phyloP scores from a whole-genome alignment of 2,329 filamentous ascomycete species.

The Huntiella bhutanensis region DNA sequence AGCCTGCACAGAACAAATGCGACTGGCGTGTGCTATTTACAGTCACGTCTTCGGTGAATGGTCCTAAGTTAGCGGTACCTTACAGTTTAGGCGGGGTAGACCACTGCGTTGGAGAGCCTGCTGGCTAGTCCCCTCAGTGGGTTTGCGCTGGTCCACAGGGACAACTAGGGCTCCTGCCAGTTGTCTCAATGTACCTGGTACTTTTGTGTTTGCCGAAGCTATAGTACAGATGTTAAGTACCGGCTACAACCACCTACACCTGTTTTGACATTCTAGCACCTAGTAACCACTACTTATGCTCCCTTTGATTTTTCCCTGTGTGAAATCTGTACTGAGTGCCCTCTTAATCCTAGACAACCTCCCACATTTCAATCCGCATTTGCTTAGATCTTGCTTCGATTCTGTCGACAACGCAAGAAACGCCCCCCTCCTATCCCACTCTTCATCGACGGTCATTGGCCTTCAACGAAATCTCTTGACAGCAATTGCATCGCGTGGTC shows the following conservation, averaged over 20 bases:
- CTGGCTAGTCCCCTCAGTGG: not conserved
- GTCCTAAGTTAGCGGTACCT: not conserved
- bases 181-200: conserved; percentile 3
- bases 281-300: not conserved
- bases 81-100: conserved; percentile 2
- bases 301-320: conserved; percentile 13
- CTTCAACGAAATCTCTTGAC: conserved; percentile 15
- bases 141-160: not conserved
- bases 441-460: conserved; percentile 12
- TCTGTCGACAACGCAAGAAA: conserved; percentile 16
- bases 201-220: not conserved
- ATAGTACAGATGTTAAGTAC: not conserved
- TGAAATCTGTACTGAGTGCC: conserved; percentile 10
- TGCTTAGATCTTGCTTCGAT: conserved; percentile 9
- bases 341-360: conserved; percentile 10
- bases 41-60: not conserved
- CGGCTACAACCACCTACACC: too few relatives aligned
- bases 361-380: conserved; percentile 8
- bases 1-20: too few relatives aligned
- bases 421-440: conserved; percentile 16
- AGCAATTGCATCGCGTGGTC: conserved; percentile 10
- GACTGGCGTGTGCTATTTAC: too few relatives aligned
- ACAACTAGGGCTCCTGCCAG: not conserved
- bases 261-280: too few relatives aligned
- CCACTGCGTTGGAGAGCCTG: not conserved